phyloP scores from a whole-genome alignment of 2,329 filamentous ascomycete species.

The Fusarium sp. region DNA sequence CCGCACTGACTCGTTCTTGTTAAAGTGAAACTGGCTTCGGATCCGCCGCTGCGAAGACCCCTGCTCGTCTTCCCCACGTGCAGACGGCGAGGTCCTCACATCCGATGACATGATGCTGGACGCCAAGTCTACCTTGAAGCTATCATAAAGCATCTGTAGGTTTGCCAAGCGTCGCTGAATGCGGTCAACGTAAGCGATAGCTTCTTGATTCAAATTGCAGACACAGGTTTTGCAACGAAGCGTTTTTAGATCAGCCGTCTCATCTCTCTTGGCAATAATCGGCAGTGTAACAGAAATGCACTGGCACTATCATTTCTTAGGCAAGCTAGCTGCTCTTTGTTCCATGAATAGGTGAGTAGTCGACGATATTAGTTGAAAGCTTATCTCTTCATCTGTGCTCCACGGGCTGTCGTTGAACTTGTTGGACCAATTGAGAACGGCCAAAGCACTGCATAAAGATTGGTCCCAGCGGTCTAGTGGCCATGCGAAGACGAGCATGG shows the following conservation, averaged over 20 bases:
- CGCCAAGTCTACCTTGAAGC: not conserved
- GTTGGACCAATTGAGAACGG: not conserved
- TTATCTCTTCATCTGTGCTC: not conserved
- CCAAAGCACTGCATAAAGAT: not conserved
- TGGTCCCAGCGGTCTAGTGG: not conserved
- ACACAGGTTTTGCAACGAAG: not conserved
- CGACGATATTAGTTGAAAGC: not conserved
- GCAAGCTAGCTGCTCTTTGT: not conserved
- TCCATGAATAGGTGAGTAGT: not conserved
- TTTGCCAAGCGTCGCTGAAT: not conserved
- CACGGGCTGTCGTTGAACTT: not conserved
- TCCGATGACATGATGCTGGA: not conserved
- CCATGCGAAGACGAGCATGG: not conserved
- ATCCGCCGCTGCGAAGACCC: constrained; percentile 5
- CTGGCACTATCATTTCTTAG: not conserved
- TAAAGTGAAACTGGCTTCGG: constrained; percentile 18
- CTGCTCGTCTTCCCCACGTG: constrained; percentile 7
- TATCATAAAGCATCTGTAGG: not conserved
- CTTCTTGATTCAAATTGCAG: not conserved
- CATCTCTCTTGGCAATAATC: not conserved
- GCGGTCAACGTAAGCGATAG: not conserved
- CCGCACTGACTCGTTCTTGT: not conserved
- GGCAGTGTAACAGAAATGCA: not conserved
- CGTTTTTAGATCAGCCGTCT: not conserved
- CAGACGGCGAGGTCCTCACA: not conserved